A percentile compares a stretch with the other conserved stretches of the same genome.
phyloP scores from a whole-genome alignment of 1,284 basidiomycete species.

The Ustilago vetiveriae region DNA sequence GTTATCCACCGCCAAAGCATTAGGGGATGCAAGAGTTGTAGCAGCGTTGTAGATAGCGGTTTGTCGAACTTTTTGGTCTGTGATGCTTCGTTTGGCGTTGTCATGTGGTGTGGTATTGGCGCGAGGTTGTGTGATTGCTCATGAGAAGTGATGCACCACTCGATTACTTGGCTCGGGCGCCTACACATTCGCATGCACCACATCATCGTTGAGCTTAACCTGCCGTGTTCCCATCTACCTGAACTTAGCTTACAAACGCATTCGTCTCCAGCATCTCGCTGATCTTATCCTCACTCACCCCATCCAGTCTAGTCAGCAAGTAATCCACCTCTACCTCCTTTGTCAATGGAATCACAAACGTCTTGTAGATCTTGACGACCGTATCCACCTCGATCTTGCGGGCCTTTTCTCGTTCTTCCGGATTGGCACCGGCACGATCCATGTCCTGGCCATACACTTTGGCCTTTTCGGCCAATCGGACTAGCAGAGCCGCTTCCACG shows the following conservation, averaged over 20 bases:
- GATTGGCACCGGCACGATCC: conserved; percentile 66
- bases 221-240: no score
- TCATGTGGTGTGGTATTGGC: no score
- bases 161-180: no score
- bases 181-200: no score
- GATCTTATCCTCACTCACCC: conserved; percentile 19
- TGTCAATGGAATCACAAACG: conserved; percentile 94
- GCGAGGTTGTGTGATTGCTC: no score
- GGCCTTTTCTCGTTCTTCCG: conserved; percentile 33
- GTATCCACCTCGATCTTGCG: conserved; percentile 89
- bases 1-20: conserved; percentile 53
- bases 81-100: not conserved
- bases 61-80: no score
- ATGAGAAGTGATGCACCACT: no score
- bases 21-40: not conserved
- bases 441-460: conserved; percentile 91
- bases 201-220: no score
- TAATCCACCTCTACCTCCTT: conserved; percentile 87
- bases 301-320: conserved; percentile 36
- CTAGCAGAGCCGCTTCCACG: conserved; percentile 87
- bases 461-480: conserved; percentile 88
- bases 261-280: conserved; percentile 22
- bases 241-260: conserved; percentile 39
- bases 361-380: conserved; percentile 90
- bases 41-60: not conserved